phyloP scores from a whole-genome alignment of 192 early-diverging fungal species.

The Coemansia biformis region DNA sequence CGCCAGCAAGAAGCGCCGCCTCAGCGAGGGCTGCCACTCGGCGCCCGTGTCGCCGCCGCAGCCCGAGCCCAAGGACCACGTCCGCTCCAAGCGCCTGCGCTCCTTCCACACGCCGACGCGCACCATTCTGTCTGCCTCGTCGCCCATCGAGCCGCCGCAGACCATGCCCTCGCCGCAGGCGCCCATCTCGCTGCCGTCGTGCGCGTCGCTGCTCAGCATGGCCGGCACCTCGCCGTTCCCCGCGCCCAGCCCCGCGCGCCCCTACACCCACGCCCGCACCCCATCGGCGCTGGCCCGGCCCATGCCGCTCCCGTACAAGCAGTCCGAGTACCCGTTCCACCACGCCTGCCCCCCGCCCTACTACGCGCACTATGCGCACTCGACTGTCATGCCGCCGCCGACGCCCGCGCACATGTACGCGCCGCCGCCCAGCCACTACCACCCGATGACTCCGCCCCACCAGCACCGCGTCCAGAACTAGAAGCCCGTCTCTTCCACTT shows the following conservation, averaged over 20 bases:
- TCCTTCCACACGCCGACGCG: slow-evolving; percentile 33
- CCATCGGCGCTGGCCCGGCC: slow-evolving; percentile 1
- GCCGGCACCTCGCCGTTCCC: slow-evolving; percentile 24
- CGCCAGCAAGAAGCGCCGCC: slow-evolving; percentile 38
- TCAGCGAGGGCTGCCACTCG: slow-evolving; percentile 39
- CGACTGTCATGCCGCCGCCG: slow-evolving; percentile 7
- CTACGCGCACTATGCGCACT: slow-evolving; percentile 9
- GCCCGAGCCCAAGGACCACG: slow-evolving; percentile 12
- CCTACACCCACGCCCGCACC: background rate
- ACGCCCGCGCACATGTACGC: slow-evolving; percentile 3
- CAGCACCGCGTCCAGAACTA: background rate
- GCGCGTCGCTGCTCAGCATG: slow-evolving; percentile 47
- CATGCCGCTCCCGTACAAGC: slow-evolving; percentile 3
- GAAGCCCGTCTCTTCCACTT: too few relatives aligned
- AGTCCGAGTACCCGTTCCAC: slow-evolving; percentile 16
- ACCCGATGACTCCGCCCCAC: background rate
- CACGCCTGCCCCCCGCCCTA: slow-evolving; percentile 8
- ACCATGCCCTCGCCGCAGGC: background rate
- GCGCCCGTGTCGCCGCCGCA: slow-evolving; percentile 46
- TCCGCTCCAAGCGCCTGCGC: slow-evolving; percentile 36
- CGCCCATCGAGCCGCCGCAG: slow-evolving; percentile 7
- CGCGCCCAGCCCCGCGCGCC: background rate
- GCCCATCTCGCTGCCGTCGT: slow-evolving; percentile 43
- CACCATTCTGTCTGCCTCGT: slow-evolving; percentile 14
- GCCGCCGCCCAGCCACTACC: background rate